Percentiles rank a stretch among this genome's conserved stretches.
Evolutionary conservation across 441 rosid genomes (phyloP).

Genomic region (Mallotus japonicus): DNA sequence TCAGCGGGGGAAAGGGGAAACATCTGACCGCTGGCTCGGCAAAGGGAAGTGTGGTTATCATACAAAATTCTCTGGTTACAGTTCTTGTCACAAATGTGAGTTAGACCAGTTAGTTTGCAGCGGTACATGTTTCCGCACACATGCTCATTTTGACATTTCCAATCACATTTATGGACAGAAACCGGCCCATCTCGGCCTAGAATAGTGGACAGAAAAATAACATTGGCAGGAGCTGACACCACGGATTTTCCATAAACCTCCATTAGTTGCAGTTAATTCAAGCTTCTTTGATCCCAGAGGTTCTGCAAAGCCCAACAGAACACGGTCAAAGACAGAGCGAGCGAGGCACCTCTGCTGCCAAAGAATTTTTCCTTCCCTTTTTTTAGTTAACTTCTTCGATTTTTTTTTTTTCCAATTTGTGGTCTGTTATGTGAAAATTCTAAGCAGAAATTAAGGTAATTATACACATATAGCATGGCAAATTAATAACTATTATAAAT

Average conservation of each 20-base stretch:
- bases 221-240: constrained; percentile 64
- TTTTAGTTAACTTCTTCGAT: background rate
- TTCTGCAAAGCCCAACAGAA: constrained; percentile 49
- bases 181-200: constrained; percentile 72
- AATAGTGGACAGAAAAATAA: constrained; percentile 79
- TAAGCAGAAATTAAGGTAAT: too few relatives aligned
- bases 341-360: constrained; percentile 11
- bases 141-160: constrained; percentile 88
- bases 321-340: constrained; percentile 28
- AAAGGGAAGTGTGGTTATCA: constrained; percentile 85
- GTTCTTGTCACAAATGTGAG: constrained; percentile 98
- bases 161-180: constrained; percentile 57
- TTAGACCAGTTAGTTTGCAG: constrained; percentile 85
- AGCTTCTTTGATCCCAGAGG: background rate
- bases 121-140: constrained; percentile 87
- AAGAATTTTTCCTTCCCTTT: constrained; percentile 18
- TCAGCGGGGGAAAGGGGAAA: constrained; percentile 72
- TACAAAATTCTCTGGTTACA: constrained; percentile 95
- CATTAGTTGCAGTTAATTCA: constrained; percentile 37
- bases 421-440: too few relatives aligned
- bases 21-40: constrained; percentile 77
- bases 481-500: background rate
- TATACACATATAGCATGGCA: background rate
- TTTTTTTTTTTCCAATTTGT: too few relatives aligned
- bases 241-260: constrained; percentile 74